Percentiles rank a stretch among this genome's conserved stretches.
phyloP scores from a whole-genome alignment of 495 filamentous ascomycete species.

The Annulohypoxylon stygium region DNA sequence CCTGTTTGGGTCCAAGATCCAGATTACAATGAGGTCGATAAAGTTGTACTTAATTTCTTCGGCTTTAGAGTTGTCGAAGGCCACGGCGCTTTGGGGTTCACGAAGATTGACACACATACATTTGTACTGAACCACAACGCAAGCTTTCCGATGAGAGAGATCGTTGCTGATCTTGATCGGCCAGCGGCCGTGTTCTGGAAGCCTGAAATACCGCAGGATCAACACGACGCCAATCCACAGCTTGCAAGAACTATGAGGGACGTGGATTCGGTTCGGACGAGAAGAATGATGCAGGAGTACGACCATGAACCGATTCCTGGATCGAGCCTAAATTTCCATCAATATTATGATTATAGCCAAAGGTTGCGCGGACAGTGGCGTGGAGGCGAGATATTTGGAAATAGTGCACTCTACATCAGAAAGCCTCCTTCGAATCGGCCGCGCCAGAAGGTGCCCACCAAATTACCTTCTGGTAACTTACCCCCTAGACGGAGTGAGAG shows the following conservation, averaged over 20 bases:
- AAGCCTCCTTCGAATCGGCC: not conserved
- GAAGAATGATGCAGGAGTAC: conserved; percentile 14
- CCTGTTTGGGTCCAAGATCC: conserved; percentile 21
- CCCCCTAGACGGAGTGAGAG: no score
- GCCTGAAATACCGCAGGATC: not conserved
- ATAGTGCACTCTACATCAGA: conserved; percentile 17
- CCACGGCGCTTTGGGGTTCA: conserved; percentile 36
- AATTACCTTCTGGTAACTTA: no score
- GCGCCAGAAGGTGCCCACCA: no score
- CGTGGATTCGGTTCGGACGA: not conserved
- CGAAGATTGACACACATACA: conserved; percentile 43
- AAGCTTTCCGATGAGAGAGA: conserved; percentile 43
- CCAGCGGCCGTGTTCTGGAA: conserved; percentile 50
- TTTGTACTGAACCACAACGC: conserved; percentile 40
- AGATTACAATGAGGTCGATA: not conserved
- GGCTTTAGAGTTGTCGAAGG: not conserved
- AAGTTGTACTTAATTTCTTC: not conserved
- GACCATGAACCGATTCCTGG: not conserved
- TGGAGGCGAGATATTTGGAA: not conserved
- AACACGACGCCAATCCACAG: not conserved
- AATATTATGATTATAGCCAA: not conserved
- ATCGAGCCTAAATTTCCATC: not conserved
- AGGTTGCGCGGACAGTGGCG: not conserved
- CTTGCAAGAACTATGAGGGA: not conserved
- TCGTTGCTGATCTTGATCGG: conserved; percentile 48